Base-by-base conservation (phyloP, 208 protist species). In the Phytomonas francai region DNA sequence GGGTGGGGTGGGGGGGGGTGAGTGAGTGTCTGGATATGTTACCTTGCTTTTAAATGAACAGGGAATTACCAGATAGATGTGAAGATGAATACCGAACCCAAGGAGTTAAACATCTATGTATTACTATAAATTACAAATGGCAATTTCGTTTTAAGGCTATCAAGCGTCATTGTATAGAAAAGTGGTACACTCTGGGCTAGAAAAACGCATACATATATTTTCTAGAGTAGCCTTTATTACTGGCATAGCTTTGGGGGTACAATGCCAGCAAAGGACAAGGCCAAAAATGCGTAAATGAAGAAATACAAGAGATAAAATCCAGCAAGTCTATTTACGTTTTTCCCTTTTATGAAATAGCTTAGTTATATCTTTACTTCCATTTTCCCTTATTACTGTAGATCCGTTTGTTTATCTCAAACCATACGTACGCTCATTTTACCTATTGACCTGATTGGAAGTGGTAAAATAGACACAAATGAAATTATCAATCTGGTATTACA, bases 21-120 rank as follows among this genome's bases (percentile, higher is more conserved):
- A n/a, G 2, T 58, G 22, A 32, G 16, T 63, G 19, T 63, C 16
- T 63, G 22, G 32, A 63, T 22, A 22, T 63, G 36, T 57, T 63
- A 19, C 59, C 32, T 36, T 63, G 16, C 22, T 63, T 63, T 39
- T 34, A 63, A 25, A 61, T 61, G 39, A 54, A 25, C 45, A 19
- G 16, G 5, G 25, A 54, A 7, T 22, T 54, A 22, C 16, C 45
- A 22, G 45, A 54, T 54, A 54, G 19, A 1, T 22, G 45, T 25
- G 19, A 54, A 54, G 25, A 22, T 9, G 45, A 54, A 54, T 36
- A 25, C 45, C 45, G 25, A 54, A 54, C 16, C 0, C 25, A 25
- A 54, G 11, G 25, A 54, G 19, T 54, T 0, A 25, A 25, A 5
- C 45, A 6, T 54, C 0, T 54, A 25, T 54, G 19, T 25, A 54